These are phyloP conservation scores for Echium plantagineum DNA, from an alignment of 257 asterid genomes.

Conservation along the genomic window DNA sequence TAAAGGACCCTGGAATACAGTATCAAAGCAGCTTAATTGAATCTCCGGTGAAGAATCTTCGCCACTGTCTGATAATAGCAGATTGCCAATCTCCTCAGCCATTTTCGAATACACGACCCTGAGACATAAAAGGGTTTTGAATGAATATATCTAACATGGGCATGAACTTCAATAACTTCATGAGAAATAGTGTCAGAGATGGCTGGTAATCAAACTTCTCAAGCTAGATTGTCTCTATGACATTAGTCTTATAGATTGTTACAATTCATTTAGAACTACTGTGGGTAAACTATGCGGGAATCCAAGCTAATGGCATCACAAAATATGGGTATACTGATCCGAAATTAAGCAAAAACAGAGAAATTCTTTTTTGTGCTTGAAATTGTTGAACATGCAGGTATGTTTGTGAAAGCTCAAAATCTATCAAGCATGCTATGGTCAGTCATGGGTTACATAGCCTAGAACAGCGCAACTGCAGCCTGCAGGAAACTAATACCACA, in stretches of 20 bases:
- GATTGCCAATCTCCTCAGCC: conserved; percentile 73
- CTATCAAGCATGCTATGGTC: neutral
- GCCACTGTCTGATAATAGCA: conserved; percentile 50
- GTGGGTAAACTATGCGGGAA: too few species aligned
- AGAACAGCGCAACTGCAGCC: neutral
- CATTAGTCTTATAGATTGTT: too few species aligned
- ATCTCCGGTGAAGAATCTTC: conserved; percentile 38
- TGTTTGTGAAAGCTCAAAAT: neutral
- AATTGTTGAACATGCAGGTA: neutral
- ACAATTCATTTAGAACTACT: too few species aligned
- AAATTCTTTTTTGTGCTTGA: too few species aligned
- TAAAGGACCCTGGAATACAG: conserved; percentile 62
- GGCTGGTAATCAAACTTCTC: neutral
- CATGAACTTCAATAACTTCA: neutral
- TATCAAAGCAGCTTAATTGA: conserved; percentile 54
- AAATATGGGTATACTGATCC: too few species aligned
- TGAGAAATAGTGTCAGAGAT: neutral
- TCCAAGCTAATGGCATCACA: too few species aligned
- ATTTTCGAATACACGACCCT: conserved; percentile 85
- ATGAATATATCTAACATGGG: conserved; percentile 4
- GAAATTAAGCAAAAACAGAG: too few species aligned
- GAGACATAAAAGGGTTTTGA: conserved; percentile 17
- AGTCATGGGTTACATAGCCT: neutral
- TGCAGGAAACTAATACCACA: neutral
- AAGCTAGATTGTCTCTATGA: too few species aligned